phyloP scores from a whole-genome alignment of 768 basidiomycete species.

The Termitomyces sp. region DNA sequence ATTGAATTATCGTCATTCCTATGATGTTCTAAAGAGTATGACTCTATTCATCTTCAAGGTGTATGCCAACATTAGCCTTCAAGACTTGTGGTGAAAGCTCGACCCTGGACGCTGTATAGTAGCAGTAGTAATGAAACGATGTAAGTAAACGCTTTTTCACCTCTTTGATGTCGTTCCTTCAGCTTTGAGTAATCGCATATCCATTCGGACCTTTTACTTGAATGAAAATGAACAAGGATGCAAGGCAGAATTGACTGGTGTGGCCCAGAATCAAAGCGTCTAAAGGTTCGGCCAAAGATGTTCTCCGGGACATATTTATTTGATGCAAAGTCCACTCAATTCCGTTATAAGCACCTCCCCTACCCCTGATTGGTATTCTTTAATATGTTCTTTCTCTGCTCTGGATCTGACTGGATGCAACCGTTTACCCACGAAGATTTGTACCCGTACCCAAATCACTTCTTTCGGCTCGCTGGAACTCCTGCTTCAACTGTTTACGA shows the following conservation, averaged over 20 bases:
- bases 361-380: neutral
- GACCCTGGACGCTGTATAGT: neutral
- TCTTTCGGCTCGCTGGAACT: neutral
- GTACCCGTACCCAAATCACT: neutral
- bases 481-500: neutral
- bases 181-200: neutral
- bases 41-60: neutral
- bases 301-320: neutral
- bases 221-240: neutral
- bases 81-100: neutral
- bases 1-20: no score
- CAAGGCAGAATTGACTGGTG: neutral
- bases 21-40: neutral
- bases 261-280: neutral
- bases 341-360: neutral
- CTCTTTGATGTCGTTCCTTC: neutral
- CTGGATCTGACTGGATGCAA: neutral
- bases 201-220: no score
- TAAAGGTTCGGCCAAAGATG: neutral
- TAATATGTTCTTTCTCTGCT: neutral
- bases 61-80: neutral
- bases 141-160: neutral
- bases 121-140: neutral
- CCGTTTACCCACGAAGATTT: neutral
- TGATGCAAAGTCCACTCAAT: neutral